Base-by-base conservation (phyloP, 2,329 filamentous ascomycete species). In the Alternaria arborescens region DNA sequence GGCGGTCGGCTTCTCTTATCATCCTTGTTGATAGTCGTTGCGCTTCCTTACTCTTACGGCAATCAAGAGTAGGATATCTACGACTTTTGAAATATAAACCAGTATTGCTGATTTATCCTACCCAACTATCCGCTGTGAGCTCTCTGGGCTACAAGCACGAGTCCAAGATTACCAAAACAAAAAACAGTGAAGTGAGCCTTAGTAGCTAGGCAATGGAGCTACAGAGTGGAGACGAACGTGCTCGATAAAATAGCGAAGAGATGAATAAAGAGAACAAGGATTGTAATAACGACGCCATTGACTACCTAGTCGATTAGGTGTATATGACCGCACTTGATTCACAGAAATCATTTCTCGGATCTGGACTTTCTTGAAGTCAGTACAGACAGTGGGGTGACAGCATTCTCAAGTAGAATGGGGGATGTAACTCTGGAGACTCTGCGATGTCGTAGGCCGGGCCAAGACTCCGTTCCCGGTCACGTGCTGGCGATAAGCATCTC, bases 381-480 rank as follows among this genome's bases (percentile, higher is more conserved):
- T 12, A 12, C 16, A n/a, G 16, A 38, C 6, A 38, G 1, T 38
- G 14, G 8, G 20, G 38, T 40, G n/a, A 20, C 10, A 4, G 2
- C 8, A 1, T 5, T 40, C n/a, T n/a, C n/a, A 40, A 20, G n/a
- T 20, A 40, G n/a, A 5, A 11, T 20, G 38, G 4, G n/a, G 4
- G 8, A 20, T n/a, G 5, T 6, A n/a, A 16, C 4, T 34, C 12
- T 5, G 14, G 32, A 34, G 32, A 34, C 11, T 12, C 6, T 16
- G 0, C 32, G 4, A 34, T 2, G 32, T 6, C 2, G 14, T 36
- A 16, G 12, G 14, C 0, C 28, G 11, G 28, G 8, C 0, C 11
- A 30, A 30, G 28, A 30, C 11, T 12, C 11, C 10, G 28, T 30
- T 11, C 11, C 4, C 11, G 8, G 28, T 11, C 10, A 30, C 28